A percentile compares a stretch with the other conserved stretches of the same genome.
Evolutionary conservation across 371 early-diverging fungal genomes (phyloP).

Genomic region (Mortierella sp.): DNA sequence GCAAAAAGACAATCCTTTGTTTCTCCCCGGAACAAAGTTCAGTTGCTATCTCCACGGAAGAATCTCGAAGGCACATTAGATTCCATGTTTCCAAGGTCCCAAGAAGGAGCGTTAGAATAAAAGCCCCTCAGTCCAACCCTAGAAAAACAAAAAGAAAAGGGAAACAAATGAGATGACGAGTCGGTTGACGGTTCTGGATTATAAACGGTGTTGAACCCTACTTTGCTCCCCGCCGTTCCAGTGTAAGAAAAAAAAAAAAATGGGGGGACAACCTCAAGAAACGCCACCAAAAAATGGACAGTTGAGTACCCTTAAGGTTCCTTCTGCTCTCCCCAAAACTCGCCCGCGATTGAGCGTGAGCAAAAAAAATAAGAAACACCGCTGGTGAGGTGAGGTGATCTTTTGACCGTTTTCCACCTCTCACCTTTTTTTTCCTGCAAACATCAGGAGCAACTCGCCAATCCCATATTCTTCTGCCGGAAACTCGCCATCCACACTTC

Average conservation of each 20-base stretch:
- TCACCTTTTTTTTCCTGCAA: neutral
- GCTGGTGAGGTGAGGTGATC: too few species aligned
- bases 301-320: neutral
- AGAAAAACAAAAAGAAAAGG: neutral
- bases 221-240: neutral
- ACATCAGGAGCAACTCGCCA: neutral
- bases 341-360: neutral
- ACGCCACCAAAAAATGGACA: neutral
- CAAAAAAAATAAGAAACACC: neutral
- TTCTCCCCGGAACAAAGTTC: neutral
- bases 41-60: neutral
- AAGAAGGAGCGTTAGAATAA: neutral
- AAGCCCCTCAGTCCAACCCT: neutral
- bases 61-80: neutral
- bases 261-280: too few species aligned
- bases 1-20: neutral
- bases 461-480: too few species aligned
- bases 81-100: neutral
- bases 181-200: neutral
- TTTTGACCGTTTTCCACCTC: neutral
- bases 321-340: neutral
- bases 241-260: neutral
- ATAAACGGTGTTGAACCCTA: slow-evolving; percentile 1
- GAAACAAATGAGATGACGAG: too few species aligned
- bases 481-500: neutral